Evolutionary conservation across 768 basidiomycete genomes (phyloP), one percentile per base, ranked within the genome.

Genomic region (Trametes punicea): DNA sequence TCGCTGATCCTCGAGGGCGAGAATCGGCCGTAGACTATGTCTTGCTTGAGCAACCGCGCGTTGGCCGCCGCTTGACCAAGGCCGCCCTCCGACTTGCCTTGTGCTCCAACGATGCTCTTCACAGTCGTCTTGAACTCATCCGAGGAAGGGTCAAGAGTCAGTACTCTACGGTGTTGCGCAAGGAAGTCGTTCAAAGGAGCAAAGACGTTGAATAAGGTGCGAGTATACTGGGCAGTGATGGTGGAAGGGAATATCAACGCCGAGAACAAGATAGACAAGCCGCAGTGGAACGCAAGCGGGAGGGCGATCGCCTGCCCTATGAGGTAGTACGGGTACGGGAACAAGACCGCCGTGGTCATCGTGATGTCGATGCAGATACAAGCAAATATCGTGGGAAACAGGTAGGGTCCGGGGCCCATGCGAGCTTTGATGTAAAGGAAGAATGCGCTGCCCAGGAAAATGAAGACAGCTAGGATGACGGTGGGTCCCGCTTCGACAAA

Each of bases 241-340:
- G 86, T 81, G 1, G 74, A 71, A 0, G 88, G 88, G 67, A 89
- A 88, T 40, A 90, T 69, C 29, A 79, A 10, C 4, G 83, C 67
- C 2, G 84, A 82, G 5, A 70, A 63, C 2, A 78, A 44, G 55
- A 90, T 70, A 8, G 83, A 68, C 20, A 90, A 61, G 1, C 75
- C 83, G 8, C 79, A 77, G 64, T 88, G 86, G 49, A 88, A 74
- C 0, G 72, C 65, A 6, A 90, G 59, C 0, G 88, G 87, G 6
- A 89, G 34, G 9, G 85, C 61, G 41, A 88, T 76, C 0, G 66
- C 38, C 65, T 71, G 61, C 31, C 87, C 87, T 16, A 81, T 62
- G 75, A 82, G 60, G 67, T 90, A 90, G 64, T 78, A 80, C 1
- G 87, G 81, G 60, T 75, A 89, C 0, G 88, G 88, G 62, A 79